Base-by-base conservation (phyloP, 2,329 filamentous ascomycete species). In the Botrytis sinoallii region DNA sequence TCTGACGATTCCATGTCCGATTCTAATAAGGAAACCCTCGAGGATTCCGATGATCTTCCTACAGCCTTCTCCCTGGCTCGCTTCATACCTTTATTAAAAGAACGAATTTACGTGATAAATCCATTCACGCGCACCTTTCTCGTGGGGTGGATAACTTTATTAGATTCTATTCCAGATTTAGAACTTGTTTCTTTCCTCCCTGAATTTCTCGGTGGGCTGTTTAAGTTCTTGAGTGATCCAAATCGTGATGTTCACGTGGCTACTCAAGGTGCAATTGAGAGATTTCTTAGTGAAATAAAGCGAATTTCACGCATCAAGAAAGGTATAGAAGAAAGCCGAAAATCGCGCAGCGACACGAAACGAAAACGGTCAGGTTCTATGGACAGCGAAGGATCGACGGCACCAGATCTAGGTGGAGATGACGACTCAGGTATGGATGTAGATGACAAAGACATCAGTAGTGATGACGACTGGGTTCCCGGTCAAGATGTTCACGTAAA, bases 401-500 rank as follows among this genome's bases (percentile, higher is more conserved):
- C 80, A 46, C 84, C 86, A 18, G 90, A 92, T 61, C 87, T 90
- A 74, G 89, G 87, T 7, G 88, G 88, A 44, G 88, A 91, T 75
- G 84, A 90, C 40, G 88, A 85, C 66, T 89, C 89, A 16, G 87
- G 88, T 22, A 85, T 86, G 35, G 85, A 85, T 44, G 85, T 85
- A n/a, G 85, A 86, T 61, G 88, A 90, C 8, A 87, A 87, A 48
- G 88, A 88, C 44, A 84, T 86, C 25, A 90, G 89, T 75, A 90
- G 88, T 63, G 95, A 97, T 78, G 95, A 95, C 75, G 96, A 98
- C 80, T 99, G 95, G 94, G 91, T 98, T 64, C 97, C 97, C 0
- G 96, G 97, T 1, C 96, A 99, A 83, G 96, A 99, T 82, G 94
- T 98, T 12, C 92, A 97, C 74, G 93, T 99, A 75, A 95, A 98